phyloP scores from a whole-genome alignment of 176 grass and related monocot species.

The Ensete glaucum region DNA sequence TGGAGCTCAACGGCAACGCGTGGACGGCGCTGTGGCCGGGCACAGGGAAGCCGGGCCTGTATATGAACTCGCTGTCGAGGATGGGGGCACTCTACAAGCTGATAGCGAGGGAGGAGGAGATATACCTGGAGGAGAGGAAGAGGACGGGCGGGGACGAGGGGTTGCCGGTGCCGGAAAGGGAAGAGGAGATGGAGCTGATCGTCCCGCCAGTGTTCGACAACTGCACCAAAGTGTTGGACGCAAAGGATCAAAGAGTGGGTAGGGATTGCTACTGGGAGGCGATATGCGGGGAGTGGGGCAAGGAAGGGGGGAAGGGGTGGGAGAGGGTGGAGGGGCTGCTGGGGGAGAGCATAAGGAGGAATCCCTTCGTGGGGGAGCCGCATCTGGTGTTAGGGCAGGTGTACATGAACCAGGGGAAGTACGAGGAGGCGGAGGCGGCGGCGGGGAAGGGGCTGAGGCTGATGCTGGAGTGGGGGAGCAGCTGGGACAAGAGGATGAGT shows the following conservation, averaged over 20 bases:
- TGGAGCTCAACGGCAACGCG: conserved; percentile 40
- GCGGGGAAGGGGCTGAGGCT: conserved; percentile 40
- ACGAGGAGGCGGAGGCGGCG: conserved; percentile 34
- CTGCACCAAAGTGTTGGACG: conserved; percentile 48
- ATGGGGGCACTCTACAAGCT: conserved; percentile 46
- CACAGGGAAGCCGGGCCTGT: conserved; percentile 56
- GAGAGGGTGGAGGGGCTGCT: conserved; percentile 33
- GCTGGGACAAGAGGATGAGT: conserved; percentile 81
- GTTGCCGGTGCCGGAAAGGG: background rate
- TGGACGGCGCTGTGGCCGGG: conserved; percentile 64
- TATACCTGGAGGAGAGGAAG: conserved; percentile 20
- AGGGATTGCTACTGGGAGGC: conserved; percentile 77
- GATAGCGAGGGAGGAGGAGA: conserved; percentile 39
- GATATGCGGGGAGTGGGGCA: background rate
- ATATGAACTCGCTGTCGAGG: conserved; percentile 55
- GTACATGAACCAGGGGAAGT: conserved; percentile 36
- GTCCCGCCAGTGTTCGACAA: conserved; percentile 53
- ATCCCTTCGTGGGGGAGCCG: conserved; percentile 72
- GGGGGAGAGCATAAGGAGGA: conserved; percentile 33
- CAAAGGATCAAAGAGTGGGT: conserved; percentile 35
- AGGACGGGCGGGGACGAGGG: background rate
- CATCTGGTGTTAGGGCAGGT: conserved; percentile 53
- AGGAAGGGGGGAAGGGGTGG: background rate
- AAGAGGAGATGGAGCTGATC: conserved; percentile 35
- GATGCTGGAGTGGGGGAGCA: conserved; percentile 69